Base-by-base conservation (phyloP, 2,329 filamentous ascomycete genomes). In the Aspergillus jensenii region DNA sequence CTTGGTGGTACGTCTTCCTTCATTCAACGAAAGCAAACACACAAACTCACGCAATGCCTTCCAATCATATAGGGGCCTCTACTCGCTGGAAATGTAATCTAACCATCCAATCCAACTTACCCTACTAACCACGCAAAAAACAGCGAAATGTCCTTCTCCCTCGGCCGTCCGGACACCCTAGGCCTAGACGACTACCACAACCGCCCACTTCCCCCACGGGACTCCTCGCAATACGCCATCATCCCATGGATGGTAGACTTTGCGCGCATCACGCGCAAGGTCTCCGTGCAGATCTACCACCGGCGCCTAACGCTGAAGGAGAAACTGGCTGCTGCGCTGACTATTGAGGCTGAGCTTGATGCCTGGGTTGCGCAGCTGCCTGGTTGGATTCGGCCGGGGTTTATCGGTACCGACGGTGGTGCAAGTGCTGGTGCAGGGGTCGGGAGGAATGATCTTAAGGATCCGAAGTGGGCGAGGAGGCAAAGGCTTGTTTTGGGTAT, bases 171-270 rank as follows among this genome's bases (percentile, higher is more conserved):
- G 0, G 79, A 81, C 55, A 79, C 78, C 3, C 70, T 81, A 3
- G 79, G 80, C 21, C 73, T 78, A 56, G 79, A 81, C 33, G 68
- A 79, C 54, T 81, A 80, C 54, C 80, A 82, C 57, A 81, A 80
- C 52, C 74, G 79, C 27, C 68, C 64, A 14, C 66, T 75, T n/a
- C 74, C 74, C 2, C 64, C 66, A 7, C 60, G 74, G 25, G 69
- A 76, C 48, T 66, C 72, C 46, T 69, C 71, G 0, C 72, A 75
- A 58, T 71, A 69, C 46, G 68, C 71, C 23, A 76, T 78, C 11
- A 74, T 78, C n/a, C 70, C 74, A 0, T 73, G 68, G 62, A 77
- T 76, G 74, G 70, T 76, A 23, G 71, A 72, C 14, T 71, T 78
- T 25, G 72, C 76, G 2, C 68, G 72, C 40, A 76, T 78, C 3